These are phyloP conservation scores for Gossypioides kirkii DNA, from an alignment of 345 rosid genomes.

Conservation along the genomic window DNA sequence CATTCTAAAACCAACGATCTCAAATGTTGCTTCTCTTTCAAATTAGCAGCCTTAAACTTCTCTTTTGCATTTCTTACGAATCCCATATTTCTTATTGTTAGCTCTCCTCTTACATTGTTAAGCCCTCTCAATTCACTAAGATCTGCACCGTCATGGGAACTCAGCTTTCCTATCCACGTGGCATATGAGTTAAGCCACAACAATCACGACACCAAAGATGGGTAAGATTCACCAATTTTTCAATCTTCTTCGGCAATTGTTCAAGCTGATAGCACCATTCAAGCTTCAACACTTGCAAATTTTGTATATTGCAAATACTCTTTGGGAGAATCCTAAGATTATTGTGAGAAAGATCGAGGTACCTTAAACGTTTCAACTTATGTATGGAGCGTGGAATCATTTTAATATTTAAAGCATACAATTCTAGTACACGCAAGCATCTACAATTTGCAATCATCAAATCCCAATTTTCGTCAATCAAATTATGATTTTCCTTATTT, in stretches of 20 bases:
- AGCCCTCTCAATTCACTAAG: neutral
- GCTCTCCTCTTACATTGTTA: neutral
- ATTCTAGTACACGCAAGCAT: neutral
- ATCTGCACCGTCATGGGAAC: neutral
- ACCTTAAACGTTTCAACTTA: neutral
- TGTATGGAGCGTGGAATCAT: neutral
- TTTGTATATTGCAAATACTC: neutral
- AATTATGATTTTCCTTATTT: rapidly evolving
- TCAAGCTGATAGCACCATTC: rapidly evolving
- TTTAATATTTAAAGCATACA: rapidly evolving
- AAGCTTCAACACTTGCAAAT: neutral
- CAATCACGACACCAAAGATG: rapidly evolving
- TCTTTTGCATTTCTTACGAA: neutral
- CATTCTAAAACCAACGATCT: neutral
- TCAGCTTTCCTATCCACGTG: neutral
- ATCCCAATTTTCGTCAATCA: neutral
- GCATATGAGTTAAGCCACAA: neutral
- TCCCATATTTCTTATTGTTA: neutral
- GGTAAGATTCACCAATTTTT: neutral
- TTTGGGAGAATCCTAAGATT: neutral
- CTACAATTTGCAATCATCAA: neutral
- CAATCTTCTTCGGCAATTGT: neutral
- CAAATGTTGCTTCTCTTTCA: neutral
- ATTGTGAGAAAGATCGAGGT: neutral
- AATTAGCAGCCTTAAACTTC: neutral